phyloP scores from a whole-genome alignment of 805 yeast species.

The Zygosaccharomyces kombuchaensis region DNA sequence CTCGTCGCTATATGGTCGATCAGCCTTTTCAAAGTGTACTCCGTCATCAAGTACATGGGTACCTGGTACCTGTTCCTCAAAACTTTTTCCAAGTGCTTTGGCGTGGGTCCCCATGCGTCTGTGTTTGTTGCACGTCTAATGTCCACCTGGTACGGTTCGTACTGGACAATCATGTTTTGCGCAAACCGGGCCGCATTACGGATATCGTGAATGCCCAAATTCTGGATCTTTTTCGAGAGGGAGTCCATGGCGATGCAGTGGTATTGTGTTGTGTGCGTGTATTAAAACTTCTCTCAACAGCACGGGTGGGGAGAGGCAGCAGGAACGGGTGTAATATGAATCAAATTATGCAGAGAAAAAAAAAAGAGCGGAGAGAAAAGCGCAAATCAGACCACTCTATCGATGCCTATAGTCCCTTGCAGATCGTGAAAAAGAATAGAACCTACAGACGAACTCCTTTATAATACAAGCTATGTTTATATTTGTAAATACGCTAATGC shows the following conservation, averaged over 20 bases:
- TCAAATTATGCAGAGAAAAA: not conserved
- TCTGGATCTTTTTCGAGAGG: slow-evolving; percentile 33
- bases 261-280: too few species aligned
- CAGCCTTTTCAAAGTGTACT: slow-evolving; percentile 35
- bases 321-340: not conserved
- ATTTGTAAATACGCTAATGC: not conserved
- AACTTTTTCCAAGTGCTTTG: slow-evolving; percentile 39
- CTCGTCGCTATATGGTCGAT: slow-evolving; percentile 36
- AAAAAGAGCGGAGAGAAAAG: not conserved
- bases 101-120: slow-evolving; percentile 51
- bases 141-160: slow-evolving; percentile 37
- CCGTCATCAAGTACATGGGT: slow-evolving; percentile 33
- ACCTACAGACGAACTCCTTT: not conserved
- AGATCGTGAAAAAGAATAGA: not conserved
- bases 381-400: too few species aligned
- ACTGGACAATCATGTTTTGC: slow-evolving; percentile 38
- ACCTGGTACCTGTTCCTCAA: slow-evolving; percentile 30
- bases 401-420: not conserved
- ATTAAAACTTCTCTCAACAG: not conserved
- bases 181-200: slow-evolving; percentile 40
- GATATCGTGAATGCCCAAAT: slow-evolving; percentile 37
- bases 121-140: slow-evolving; percentile 47
- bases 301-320: not conserved
- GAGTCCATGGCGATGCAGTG: slow-evolving; percentile 26
- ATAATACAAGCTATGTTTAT: not conserved